Conservation (phyloP, 768 basidiomycete species). For the Dentipellis sp. region DNA sequence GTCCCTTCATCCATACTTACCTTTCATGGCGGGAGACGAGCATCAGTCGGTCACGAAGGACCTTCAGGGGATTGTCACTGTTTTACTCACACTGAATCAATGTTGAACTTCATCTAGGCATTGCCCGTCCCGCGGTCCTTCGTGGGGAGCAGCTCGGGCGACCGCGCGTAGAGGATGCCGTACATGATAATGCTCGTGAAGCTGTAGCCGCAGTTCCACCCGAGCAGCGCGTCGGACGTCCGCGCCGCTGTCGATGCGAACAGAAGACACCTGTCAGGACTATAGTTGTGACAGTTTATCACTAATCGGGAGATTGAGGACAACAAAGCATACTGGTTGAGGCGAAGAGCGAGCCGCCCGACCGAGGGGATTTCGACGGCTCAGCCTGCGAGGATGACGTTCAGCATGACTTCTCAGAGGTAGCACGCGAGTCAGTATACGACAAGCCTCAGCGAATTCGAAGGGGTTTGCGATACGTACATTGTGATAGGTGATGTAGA, state of each 20-base stretch:
- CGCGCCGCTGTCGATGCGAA: slow-evolving; percentile 48
- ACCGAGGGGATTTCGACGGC: slow-evolving; percentile 40
- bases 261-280: slow-evolving; percentile 49
- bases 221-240: slow-evolving; percentile 40
- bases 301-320: neutral
- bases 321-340: slow-evolving; percentile 31
- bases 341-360: slow-evolving; percentile 43
- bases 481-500: slow-evolving; percentile 69
- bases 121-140: slow-evolving; percentile 48
- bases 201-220: slow-evolving; percentile 50
- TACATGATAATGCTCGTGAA: slow-evolving; percentile 53
- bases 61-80: no score
- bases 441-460: neutral
- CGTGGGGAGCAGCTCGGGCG: slow-evolving; percentile 46
- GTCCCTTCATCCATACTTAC: no score
- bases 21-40: no score
- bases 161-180: slow-evolving; percentile 31
- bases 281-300: slow-evolving; percentile 16
- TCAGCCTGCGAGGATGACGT: slow-evolving; percentile 45
- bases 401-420: slow-evolving; percentile 42
- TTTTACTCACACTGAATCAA: no score
- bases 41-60: no score
- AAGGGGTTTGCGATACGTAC: slow-evolving; percentile 32
- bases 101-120: slow-evolving; percentile 17
- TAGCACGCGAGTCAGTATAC: neutral